Conservation (phyloP, 2,329 filamentous ascomycete genomes). For the Cladosporium sp. region DNA sequence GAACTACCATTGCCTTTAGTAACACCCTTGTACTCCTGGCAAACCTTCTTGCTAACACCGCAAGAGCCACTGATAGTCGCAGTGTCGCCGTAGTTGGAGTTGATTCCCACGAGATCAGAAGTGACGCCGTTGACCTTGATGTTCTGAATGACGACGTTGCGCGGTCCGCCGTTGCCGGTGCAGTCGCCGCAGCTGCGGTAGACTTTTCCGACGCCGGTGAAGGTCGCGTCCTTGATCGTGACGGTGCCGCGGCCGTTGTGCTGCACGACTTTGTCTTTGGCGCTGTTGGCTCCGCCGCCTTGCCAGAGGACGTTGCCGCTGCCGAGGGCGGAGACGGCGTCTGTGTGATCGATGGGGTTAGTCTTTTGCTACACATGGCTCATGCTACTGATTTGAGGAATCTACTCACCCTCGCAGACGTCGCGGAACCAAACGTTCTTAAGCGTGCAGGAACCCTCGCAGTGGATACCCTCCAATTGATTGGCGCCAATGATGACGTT, state of each 20-base stretch:
- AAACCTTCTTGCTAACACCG: slow-evolving; percentile 17
- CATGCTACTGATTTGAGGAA: not conserved
- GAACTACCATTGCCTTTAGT: slow-evolving; percentile 15
- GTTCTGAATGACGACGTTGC: slow-evolving; percentile 17
- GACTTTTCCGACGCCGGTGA: slow-evolving; percentile 8
- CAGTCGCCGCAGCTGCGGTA: slow-evolving; percentile 11
- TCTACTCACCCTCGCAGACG: slow-evolving; percentile 20
- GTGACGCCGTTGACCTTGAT: slow-evolving; percentile 18
- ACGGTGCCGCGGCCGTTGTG: slow-evolving; percentile 41
- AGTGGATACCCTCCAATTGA: slow-evolving; percentile 51
- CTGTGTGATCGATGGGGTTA: slow-evolving; percentile 11
- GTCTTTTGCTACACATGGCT: not conserved
- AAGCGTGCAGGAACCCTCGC: slow-evolving; percentile 45
- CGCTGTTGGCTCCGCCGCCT: slow-evolving; percentile 13
- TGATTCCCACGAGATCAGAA: slow-evolving; percentile 18
- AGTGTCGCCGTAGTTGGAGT: slow-evolving; percentile 18
- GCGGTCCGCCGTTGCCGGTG: slow-evolving; percentile 14
- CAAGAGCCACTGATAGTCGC: slow-evolving; percentile 18
- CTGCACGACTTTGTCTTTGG: slow-evolving; percentile 40
- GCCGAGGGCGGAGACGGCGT: slow-evolving; percentile 35
- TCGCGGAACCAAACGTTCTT: slow-evolving; percentile 49
- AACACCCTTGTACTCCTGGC: slow-evolving; percentile 18
- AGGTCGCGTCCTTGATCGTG: slow-evolving; percentile 7
- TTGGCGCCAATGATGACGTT: slow-evolving; percentile 53
- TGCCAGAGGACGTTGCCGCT: slow-evolving; percentile 29